Evolutionary conservation across 768 basidiomycete genomes (phyloP).

Genomic region (Auricularia cornea): DNA sequence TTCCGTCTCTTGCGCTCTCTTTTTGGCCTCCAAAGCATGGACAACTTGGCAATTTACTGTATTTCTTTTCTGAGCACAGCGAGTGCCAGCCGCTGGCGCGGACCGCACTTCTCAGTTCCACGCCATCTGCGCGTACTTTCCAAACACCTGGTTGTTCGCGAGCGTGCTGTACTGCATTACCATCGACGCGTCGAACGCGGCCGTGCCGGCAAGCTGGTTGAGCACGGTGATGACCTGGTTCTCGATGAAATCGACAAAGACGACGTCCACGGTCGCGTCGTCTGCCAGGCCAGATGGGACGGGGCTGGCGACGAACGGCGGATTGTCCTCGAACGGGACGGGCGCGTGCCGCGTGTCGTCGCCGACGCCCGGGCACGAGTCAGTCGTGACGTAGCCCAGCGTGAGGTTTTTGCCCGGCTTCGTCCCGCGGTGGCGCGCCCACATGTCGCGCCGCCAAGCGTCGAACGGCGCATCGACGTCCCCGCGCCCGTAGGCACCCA

Average conservation of each 20-base stretch:
- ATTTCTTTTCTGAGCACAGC: too few relatives aligned
- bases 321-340: constrained; percentile 44
- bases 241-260: constrained; percentile 67
- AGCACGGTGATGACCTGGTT: constrained; percentile 19
- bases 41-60: too few relatives aligned
- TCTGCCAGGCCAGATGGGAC: constrained; percentile 39
- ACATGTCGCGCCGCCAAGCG: constrained; percentile 4
- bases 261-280: constrained; percentile 55
- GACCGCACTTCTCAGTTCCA: background rate
- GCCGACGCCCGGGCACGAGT: constrained; percentile 66
- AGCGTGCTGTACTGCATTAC: background rate
- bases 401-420: constrained; percentile 44
- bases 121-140: background rate
- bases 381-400: constrained; percentile 66
- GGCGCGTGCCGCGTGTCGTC: constrained; percentile 65
- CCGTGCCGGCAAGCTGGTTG: background rate
- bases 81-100: too few relatives aligned
- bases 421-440: constrained; percentile 26
- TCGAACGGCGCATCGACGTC: constrained; percentile 4
- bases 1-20: too few relatives aligned
- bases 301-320: constrained; percentile 51
- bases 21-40: too few relatives aligned
- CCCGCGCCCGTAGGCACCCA: background rate
- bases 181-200: background rate
- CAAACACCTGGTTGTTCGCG: background rate